phyloP scores from a whole-genome alignment of 2,329 filamentous ascomycete species.

The Hypoxylon sp. region DNA sequence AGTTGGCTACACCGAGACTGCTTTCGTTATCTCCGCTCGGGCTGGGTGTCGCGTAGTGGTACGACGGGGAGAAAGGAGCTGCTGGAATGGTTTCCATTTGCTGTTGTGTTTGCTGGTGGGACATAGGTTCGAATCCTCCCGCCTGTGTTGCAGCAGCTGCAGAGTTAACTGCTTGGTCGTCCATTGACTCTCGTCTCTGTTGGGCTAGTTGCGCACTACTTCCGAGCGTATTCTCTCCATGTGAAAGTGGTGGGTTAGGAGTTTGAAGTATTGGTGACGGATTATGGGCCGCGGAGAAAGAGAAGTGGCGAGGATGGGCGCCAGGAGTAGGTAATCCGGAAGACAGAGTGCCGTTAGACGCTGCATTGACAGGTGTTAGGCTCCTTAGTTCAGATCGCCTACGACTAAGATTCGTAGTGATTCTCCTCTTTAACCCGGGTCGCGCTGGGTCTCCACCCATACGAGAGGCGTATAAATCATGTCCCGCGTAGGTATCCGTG shows the following conservation, averaged over 20 bases:
- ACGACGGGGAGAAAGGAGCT: constrained; percentile 59
- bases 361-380: constrained; percentile 54
- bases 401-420: constrained; percentile 56
- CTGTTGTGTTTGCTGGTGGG: constrained; percentile 47
- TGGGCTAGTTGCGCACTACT: constrained; percentile 50
- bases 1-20: constrained; percentile 55
- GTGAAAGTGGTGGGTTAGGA: constrained; percentile 55
- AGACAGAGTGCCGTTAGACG: constrained; percentile 47
- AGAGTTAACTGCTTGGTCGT: constrained; percentile 54
- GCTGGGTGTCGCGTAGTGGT: constrained; percentile 57
- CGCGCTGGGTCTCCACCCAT: constrained; percentile 51
- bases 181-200: constrained; percentile 53
- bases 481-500: constrained; percentile 66
- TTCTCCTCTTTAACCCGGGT: constrained; percentile 65
- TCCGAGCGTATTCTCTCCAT: constrained; percentile 52
- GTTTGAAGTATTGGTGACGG: constrained; percentile 58
- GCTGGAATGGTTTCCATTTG: constrained; percentile 52
- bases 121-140: constrained; percentile 54
- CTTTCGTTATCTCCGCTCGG: constrained; percentile 51
- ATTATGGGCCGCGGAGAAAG: constrained; percentile 57
- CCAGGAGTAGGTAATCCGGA: constrained; percentile 51
- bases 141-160: constrained; percentile 55
- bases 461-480: constrained; percentile 63
- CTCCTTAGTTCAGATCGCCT: constrained; percentile 58
- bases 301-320: constrained; percentile 55